Evolutionary conservation across 2,329 filamentous ascomycete genomes (phyloP).

Genomic region (Phoma sp.): DNA sequence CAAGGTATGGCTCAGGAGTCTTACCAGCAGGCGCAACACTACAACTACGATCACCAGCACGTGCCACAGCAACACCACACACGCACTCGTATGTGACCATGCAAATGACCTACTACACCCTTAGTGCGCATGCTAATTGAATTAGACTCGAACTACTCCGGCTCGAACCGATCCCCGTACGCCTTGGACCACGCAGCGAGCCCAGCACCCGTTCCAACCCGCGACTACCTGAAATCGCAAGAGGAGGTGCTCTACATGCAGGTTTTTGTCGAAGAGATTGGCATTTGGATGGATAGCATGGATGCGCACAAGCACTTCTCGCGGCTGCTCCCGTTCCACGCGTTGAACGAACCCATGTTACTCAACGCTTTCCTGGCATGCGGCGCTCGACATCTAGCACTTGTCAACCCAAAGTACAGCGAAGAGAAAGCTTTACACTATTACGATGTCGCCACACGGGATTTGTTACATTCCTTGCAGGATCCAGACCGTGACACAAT

Average conservation of each 20-base stretch:
- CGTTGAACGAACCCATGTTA: slow-evolving; percentile 83
- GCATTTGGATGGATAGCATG: slow-evolving; percentile 92
- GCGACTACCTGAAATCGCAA: slow-evolving; percentile 72
- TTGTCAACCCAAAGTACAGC: slow-evolving; percentile 72
- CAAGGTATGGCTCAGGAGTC: slow-evolving; percentile 57
- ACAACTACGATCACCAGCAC: slow-evolving; percentile 48
- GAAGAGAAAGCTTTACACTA: slow-evolving; percentile 82
- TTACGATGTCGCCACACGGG: slow-evolving; percentile 83
- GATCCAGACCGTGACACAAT: slow-evolving; percentile 84
- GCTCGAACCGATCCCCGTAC: slow-evolving; percentile 33
- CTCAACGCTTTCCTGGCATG: slow-evolving; percentile 89
- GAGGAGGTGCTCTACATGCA: slow-evolving; percentile 91
- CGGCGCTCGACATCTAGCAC: slow-evolving; percentile 79
- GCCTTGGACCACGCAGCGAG: slow-evolving; percentile 34
- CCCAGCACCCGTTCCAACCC: slow-evolving; percentile 41
- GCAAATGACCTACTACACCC: background rate
- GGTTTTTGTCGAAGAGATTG: slow-evolving; percentile 88
- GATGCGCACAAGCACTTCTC: slow-evolving; percentile 87
- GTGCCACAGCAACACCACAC: slow-evolving; percentile 38
- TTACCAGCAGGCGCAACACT: slow-evolving; percentile 54
- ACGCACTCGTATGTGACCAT: slow-evolving; percentile 28
- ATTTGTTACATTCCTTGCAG: slow-evolving; percentile 77
- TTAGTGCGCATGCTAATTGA: slow-evolving; percentile 13
- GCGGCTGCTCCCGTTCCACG: slow-evolving; percentile 79
- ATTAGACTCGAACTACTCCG: slow-evolving; percentile 34